These are phyloP conservation scores for Oryza coarctata DNA, from an alignment of 176 grass and related monocot species.

Conservation along the genomic window DNA sequence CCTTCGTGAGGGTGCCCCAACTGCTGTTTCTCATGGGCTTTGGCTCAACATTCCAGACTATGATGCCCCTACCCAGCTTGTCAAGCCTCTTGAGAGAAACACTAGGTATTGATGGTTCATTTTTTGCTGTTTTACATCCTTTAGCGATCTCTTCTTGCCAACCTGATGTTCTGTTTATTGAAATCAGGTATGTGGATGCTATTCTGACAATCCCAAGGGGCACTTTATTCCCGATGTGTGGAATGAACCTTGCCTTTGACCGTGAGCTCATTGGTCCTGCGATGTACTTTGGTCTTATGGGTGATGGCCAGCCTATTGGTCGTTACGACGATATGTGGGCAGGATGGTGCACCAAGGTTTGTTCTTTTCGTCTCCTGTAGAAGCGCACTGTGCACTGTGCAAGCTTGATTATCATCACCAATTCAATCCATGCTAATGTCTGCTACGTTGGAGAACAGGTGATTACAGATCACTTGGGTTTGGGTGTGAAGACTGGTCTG, in stretches of 20 bases:
- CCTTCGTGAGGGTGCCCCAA: constrained; percentile 62
- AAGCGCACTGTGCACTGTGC: not conserved
- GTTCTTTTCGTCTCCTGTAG: not conserved
- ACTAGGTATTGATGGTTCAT: constrained; percentile 28
- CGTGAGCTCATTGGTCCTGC: constrained; percentile 81
- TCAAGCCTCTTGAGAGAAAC: constrained; percentile 69
- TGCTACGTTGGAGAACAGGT: constrained; percentile 37
- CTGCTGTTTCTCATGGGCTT: constrained; percentile 69
- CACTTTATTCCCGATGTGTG: constrained; percentile 75
- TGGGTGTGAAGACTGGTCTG: constrained; percentile 66
- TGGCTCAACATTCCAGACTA: constrained; percentile 82
- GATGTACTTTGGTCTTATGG: constrained; percentile 81
- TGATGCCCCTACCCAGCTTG: constrained; percentile 77
- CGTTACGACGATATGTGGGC: constrained; percentile 85
- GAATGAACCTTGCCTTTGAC: constrained; percentile 78
- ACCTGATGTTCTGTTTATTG: constrained; percentile 15
- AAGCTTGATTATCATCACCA: not conserved
- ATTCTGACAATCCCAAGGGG: constrained; percentile 67
- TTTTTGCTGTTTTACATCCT: not conserved
- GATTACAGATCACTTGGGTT: constrained; percentile 54
- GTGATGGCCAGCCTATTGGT: constrained; percentile 71
- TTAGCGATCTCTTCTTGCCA: not conserved
- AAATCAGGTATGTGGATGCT: constrained; percentile 66
- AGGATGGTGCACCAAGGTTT: constrained; percentile 74
- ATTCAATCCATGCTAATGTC: not conserved